phyloP scores from a whole-genome alignment of 257 asterid genomes.

The Asclepias syriaca region DNA sequence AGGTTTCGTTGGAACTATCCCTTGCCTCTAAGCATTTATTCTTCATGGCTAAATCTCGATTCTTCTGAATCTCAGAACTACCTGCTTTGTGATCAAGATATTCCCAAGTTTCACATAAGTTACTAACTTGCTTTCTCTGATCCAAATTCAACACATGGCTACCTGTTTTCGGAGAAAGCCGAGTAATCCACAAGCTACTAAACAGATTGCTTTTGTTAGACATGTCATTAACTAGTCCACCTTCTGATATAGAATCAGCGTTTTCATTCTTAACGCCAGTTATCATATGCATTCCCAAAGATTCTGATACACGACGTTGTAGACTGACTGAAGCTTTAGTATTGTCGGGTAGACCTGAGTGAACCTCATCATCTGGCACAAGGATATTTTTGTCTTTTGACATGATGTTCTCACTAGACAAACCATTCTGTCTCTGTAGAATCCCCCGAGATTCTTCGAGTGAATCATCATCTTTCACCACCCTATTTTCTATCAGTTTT shows the following conservation, averaged over 20 bases:
- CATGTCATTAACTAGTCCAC: slow-evolving; percentile 13
- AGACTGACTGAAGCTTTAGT: slow-evolving; percentile 19
- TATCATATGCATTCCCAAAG: slow-evolving; percentile 16
- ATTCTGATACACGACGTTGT: slow-evolving; percentile 16
- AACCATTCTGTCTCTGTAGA: slow-evolving; percentile 12
- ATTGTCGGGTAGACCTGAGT: slow-evolving; percentile 25
- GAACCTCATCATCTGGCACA: slow-evolving; percentile 14
- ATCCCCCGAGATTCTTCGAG: slow-evolving; percentile 21
- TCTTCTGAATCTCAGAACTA: slow-evolving; percentile 15
- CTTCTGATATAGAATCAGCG: slow-evolving; percentile 21
- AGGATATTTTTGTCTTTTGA: slow-evolving; percentile 26
- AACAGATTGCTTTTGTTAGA: slow-evolving; percentile 29
- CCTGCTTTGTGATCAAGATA: slow-evolving; percentile 11
- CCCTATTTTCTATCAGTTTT: slow-evolving; percentile 21
- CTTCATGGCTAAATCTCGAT: slow-evolving; percentile 20
- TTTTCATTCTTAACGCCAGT: slow-evolving; percentile 13
- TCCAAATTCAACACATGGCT: slow-evolving; percentile 16
- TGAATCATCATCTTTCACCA: slow-evolving; percentile 21
- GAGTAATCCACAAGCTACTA: slow-evolving; percentile 67
- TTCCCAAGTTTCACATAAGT: slow-evolving; percentile 16
- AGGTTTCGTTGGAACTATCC: slow-evolving; percentile 16
- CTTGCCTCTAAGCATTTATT: slow-evolving; percentile 16
- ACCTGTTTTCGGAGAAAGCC: slow-evolving; percentile 34
- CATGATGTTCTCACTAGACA: slow-evolving; percentile 21
- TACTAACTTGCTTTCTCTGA: slow-evolving; percentile 17